These are phyloP conservation scores for Dactylis glomerata DNA, from an alignment of 176 grass and related monocot genomes.

Conservation along the genomic window DNA sequence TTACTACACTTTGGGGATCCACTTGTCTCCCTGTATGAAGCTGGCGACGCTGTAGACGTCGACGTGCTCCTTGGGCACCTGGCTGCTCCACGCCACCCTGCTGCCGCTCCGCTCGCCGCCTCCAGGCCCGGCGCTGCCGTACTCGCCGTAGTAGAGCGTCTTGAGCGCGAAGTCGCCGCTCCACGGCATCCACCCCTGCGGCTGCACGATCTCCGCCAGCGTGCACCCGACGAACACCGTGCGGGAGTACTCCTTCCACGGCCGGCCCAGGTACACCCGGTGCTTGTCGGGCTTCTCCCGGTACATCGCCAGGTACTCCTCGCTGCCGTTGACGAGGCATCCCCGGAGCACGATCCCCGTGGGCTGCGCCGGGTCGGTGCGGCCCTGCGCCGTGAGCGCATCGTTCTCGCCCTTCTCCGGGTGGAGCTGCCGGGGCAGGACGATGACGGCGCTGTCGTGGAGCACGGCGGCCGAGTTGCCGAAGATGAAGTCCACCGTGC, in stretches of 20 bases:
- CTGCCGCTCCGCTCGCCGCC: conserved; percentile 19
- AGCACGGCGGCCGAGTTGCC: conserved; percentile 86
- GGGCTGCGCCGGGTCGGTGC: conserved; percentile 83
- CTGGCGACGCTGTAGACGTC: conserved; percentile 65
- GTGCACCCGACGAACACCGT: conserved; percentile 66
- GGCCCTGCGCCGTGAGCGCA: conserved; percentile 83
- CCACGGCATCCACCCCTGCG: conserved; percentile 74
- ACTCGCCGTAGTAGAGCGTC: conserved; percentile 90
- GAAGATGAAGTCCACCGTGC: conserved; percentile 98
- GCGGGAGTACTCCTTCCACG: conserved; percentile 95
- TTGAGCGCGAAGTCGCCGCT: conserved; percentile 80
- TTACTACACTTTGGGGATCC: conserved; percentile 54
- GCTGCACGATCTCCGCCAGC: conserved; percentile 67
- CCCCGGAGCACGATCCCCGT: conserved; percentile 80
- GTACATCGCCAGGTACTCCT: conserved; percentile 74
- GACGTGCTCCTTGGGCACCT: conserved; percentile 66
- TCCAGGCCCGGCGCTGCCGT: conserved; percentile 56
- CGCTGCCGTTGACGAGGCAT: conserved; percentile 82
- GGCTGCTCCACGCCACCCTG: conserved; percentile 81
- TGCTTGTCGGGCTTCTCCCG: conserved; percentile 43
- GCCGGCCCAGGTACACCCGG: conserved; percentile 71
- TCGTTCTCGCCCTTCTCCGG: conserved; percentile 74
- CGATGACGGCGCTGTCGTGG: conserved; percentile 38
- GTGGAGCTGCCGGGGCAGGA: conserved; percentile 66
- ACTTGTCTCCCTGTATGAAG: conserved; percentile 79